Conservation (phyloP, 2,329 filamentous ascomycete species). For the Hypomyces rosellus region DNA sequence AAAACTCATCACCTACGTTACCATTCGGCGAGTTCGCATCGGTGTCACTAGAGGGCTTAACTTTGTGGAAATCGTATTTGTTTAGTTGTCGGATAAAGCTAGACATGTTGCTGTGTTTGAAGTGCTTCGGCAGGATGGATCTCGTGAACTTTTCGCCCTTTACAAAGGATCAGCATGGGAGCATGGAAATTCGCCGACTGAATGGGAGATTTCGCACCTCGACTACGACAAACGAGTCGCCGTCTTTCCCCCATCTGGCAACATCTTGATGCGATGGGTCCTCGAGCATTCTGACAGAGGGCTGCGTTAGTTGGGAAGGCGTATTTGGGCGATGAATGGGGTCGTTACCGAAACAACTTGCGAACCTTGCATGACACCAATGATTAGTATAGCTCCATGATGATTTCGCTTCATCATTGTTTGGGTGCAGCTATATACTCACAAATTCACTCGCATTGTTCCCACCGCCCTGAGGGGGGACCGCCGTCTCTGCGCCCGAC, state of each 20-base stretch:
- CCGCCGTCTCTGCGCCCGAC: conserved; percentile 28
- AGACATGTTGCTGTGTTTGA: conserved; percentile 98
- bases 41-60: conserved; percentile 49
- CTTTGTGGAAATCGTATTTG: conserved; percentile 98
- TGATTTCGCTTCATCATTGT: neutral
- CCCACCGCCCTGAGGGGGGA: conserved; percentile 39
- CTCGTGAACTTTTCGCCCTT: conserved; percentile 99
- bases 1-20: conserved; percentile 25
- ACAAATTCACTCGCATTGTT: conserved; percentile 97
- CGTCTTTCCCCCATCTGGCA: conserved; percentile 90
- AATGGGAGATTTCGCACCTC: conserved; percentile 57
- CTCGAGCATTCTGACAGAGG: conserved; percentile 65
- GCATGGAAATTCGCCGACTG: neutral
- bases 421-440: conserved; percentile 36
- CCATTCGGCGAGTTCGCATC: conserved; percentile 28
- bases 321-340: neutral
- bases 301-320: conserved; percentile 11
- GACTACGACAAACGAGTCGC: conserved; percentile 92
- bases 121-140: conserved; percentile 92
- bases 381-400: conserved; percentile 3
- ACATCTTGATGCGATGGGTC: conserved; percentile 88
- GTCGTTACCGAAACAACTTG: conserved; percentile 89
- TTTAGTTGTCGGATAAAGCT: conserved; percentile 94
- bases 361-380: conserved; percentile 61
- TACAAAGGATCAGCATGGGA: conserved; percentile 9